Evolutionary conservation across 106 monocot species (phyloP).

Genomic region (Dendrobium huoshanense): DNA sequence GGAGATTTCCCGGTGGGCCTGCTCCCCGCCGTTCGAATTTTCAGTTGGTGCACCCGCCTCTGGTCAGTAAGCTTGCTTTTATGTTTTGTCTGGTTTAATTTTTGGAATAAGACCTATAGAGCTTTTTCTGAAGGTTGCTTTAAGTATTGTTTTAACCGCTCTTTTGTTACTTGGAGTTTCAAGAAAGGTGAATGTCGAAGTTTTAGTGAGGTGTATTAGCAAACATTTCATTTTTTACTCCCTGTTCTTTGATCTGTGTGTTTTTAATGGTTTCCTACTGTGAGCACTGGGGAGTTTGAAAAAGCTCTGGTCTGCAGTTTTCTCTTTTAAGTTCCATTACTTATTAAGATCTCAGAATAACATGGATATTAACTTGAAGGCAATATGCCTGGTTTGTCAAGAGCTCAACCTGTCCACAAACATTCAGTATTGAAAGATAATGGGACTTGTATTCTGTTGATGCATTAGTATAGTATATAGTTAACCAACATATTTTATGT

Average conservation of each 20-base stretch:
- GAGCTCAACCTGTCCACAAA: neutral
- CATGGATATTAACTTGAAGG: neutral
- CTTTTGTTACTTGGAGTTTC: neutral
- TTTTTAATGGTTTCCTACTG: neutral
- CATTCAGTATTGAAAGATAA: neutral
- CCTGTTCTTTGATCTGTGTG: neutral
- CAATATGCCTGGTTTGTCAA: neutral
- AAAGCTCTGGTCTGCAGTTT: neutral
- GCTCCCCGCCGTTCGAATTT: neutral
- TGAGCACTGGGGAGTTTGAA: neutral
- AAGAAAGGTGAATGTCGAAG: neutral
- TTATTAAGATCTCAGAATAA: neutral
- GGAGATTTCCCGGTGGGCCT: neutral
- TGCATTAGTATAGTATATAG: neutral
- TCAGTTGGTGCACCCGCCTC: neutral
- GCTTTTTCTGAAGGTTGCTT: neutral
- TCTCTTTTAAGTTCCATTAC: neutral
- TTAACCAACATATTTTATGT: neutral
- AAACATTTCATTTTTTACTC: neutral
- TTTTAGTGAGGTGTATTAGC: neutral
- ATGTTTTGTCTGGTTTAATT: slow-evolving; percentile 2
- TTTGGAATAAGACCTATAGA: neutral
- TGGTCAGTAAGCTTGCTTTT: slow-evolving; percentile 13
- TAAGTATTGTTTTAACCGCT: neutral
- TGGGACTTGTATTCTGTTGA: neutral